Percentiles rank a stretch among this genome's conserved stretches.
Conservation (phyloP, 2,329 filamentous ascomycete genomes). For the Fusarium sp. region DNA sequence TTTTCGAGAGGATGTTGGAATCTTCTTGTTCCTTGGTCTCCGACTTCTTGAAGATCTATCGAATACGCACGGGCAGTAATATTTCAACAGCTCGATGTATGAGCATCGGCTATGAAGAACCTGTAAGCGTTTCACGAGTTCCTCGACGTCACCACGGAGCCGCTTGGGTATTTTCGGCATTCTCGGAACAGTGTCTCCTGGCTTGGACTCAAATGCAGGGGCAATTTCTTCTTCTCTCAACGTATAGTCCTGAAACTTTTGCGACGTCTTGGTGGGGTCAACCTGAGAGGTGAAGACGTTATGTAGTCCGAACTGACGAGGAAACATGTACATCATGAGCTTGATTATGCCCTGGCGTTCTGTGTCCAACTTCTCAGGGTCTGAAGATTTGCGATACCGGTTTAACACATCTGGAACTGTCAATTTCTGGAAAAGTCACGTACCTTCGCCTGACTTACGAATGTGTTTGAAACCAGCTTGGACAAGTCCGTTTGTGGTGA, state of each 20-base stretch:
- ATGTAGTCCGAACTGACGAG: constrained; percentile 86
- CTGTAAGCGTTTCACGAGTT: constrained; percentile 75
- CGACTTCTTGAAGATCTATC: constrained; percentile 35
- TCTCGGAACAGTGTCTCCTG: constrained; percentile 11
- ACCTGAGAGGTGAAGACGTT: constrained; percentile 87
- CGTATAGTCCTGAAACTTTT: constrained; percentile 86
- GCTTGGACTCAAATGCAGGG: constrained; percentile 38
- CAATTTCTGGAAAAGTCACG: background rate
- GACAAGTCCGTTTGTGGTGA: constrained; percentile 75
- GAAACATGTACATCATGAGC: constrained; percentile 93
- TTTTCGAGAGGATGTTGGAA: constrained; percentile 2
- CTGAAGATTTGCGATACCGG: constrained; percentile 60
- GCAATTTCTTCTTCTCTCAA: constrained; percentile 84
- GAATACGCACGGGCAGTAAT: constrained; percentile 77
- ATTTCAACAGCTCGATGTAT: constrained; percentile 79
- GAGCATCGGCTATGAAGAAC: constrained; percentile 78
- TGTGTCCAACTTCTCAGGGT: constrained; percentile 20
- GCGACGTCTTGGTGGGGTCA: constrained; percentile 72
- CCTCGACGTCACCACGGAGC: constrained; percentile 70
- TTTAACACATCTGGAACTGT: constrained; percentile 78
- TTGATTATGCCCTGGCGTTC: constrained; percentile 67
- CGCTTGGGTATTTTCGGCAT: constrained; percentile 67
- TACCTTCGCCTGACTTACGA: constrained; percentile 66
- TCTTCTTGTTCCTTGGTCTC: constrained; percentile 14
- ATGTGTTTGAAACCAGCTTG: constrained; percentile 82